Evolutionary conservation across 1,284 basidiomycete genomes (phyloP), one percentile per base, ranked within the genome.

Genomic region (Ganoderma boninense): DNA sequence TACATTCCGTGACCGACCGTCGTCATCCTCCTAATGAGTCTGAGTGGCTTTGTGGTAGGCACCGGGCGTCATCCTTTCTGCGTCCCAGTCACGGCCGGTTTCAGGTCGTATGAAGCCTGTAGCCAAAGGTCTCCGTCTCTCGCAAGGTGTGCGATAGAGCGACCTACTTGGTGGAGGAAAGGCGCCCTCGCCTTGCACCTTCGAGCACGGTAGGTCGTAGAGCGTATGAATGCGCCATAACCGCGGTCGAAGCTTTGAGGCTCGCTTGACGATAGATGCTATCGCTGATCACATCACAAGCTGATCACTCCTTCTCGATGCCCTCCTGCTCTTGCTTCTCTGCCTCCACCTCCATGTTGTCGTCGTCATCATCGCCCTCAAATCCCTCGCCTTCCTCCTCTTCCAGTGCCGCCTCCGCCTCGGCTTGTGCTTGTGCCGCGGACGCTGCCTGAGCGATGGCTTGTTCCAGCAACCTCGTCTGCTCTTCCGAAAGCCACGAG

Each of bases 341-440:
- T 38, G 38, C 38, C 38, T 62, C 60, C 11, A n/a, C 60, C 13
- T 60, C 40, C 13, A 81, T 82, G 0, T 80, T 79, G 1, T 80
- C 80, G 0, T 79, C 78, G 0, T 76, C 75, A 4, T 80, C 79
- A 0, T 80, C 80, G 0, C 79, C 78, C 0, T 76, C 75, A 6
- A 73, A 76, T n/a, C 77, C 78, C 16, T 90, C 49, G 11, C 23
- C 89, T 57, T 87, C 89, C 69, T 89, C 87, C 74, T 91, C 90
- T 77, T 92, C 91, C 69, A 90, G 75, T 0, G 89, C 90, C 7
- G 91, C 91, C 73, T 93, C 91, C 0, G 90, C 91, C 73, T 93
- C 92, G 0, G 91, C 91, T 73, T 92, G 91, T 14, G 90, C 89
- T 73, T 92, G 91, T 1, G 91, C 92, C 43, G 89, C 90, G 38